Evolutionary conservation across 768 basidiomycete species (phyloP), one percentile per base, ranked within the genome.

Genomic region (Harrya chromipes): DNA sequence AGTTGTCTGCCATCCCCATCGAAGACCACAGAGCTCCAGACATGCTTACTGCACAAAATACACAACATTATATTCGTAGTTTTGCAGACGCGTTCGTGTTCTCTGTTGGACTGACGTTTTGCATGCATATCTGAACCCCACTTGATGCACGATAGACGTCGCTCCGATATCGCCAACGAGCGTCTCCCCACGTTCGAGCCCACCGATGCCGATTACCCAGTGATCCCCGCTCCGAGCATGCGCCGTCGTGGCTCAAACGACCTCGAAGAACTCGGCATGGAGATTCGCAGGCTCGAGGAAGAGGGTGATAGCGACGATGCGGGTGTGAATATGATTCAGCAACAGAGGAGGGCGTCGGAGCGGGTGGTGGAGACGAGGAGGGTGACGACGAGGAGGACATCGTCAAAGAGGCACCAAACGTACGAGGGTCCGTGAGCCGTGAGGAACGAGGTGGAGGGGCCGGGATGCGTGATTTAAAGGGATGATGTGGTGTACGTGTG

Each of bases 21-120:
- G 71, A 72, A 43, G 72, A 63, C 37, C 70, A 61, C n/a, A 56
- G 67, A 27, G 76, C 76, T 8, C 66, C 72, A 8, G 81, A 85
- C 62, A 79, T 76, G 49, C 80, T 90, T 24, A 76, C 75, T 27
- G 85, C 85, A 29, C 81, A 83, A 41, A 80, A 80, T 27, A 68
- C 77, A 46, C 78, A 79, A 53, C 73, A 75, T 52, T 76, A 76
- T 52, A 87, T 91, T 64, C 80, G 76, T 49, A 83, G 69, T 50
- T 91, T 90, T 70, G 84, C 79, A 60, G 86, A 90, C 53, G 88
- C 88, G 83, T 88, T 59, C 57, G 84, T 47, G 27, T 24, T 26
- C 36, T 34, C 9, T 39, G 3, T 2, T 34, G 9, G 3, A 47
- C 50, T 52, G 45, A 44, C 26, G 16, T 46, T 17, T 46, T 19